Evolutionary conservation across 352 stramenopile genomes (phyloP), one percentile per base, ranked within the genome.

Genomic region (Elongisporangium anandrum): DNA sequence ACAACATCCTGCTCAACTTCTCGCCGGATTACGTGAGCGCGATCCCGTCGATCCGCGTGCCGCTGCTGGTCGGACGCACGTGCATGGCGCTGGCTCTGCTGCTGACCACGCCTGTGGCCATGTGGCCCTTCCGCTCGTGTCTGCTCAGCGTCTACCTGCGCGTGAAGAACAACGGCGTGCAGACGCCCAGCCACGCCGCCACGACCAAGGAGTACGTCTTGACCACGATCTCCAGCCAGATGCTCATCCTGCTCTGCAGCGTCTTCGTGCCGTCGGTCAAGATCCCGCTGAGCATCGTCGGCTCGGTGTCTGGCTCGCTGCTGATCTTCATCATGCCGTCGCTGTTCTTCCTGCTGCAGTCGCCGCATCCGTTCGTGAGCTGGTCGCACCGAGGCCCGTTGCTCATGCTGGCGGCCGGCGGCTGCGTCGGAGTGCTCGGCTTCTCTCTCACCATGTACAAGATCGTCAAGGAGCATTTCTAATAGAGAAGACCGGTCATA

Each of bases 1-100:
- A 92, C n/a, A n/a, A n/a, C n/a, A n/a, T n/a, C n/a, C n/a, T n/a
- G n/a, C 73, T 92, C 64, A 92, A 92, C 59, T 92, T 90, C 51
- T 83, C 73, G 17, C 65, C 78, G 0, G 75, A 66, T n/a, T 88
- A 87, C 55, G 70, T 88, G 16, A 55, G 60, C 0, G 59, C 73
- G 19, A 68, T 88, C 56, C 64, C 74, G 56, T 55, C 58, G 16
- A 66, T 92, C 2, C 61, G 58, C 17, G 56, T 66, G n/a, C 82
- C 79, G 19, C 60, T 92, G 26, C 65, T 87, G 8, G 38, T 88
- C 45, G 82, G 79, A 2, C 82, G 82, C 16, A 66, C 77, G 21
- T 88, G 77, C 60, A 92, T 90, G 77, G 66, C 3, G n/a, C 54
- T 87, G 34, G 82, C 79, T 57, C 57, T 92, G 48, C 61, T 90